A percentile compares a stretch with the other conserved stretches of the same genome.
Evolutionary conservation across 164 flowering plant genomes (phyloP).

Genomic region (Chimonanthus praecox): DNA sequence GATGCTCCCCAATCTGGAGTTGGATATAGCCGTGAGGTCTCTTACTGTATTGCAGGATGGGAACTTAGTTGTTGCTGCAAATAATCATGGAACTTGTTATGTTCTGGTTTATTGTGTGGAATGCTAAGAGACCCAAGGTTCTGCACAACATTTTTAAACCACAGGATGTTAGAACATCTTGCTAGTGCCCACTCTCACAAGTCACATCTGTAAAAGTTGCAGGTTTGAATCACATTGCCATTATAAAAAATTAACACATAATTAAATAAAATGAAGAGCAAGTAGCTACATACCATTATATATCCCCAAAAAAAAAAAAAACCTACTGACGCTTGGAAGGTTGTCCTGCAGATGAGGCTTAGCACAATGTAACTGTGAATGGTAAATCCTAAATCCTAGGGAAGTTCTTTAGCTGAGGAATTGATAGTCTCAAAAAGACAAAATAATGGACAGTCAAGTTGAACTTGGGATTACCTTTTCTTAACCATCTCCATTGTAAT

Average conservation of each 20-base stretch:
- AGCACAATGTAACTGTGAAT: not conserved
- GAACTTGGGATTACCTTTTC: not conserved
- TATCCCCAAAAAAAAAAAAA: too few species aligned
- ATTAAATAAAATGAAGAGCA: too few species aligned
- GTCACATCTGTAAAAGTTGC: too few species aligned
- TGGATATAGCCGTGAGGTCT: slow-evolving; percentile 46
- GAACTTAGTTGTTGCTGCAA: slow-evolving; percentile 96
- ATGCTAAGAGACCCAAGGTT: slow-evolving; percentile 42
- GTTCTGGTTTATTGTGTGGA: slow-evolving; percentile 90
- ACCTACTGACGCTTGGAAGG: not conserved
- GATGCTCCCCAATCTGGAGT: too few species aligned
- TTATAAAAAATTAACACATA: too few species aligned
- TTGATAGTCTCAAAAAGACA: too few species aligned
- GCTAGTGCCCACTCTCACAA: too few species aligned
- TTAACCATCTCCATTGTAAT: not conserved
- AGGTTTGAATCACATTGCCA: too few species aligned
- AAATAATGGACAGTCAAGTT: not conserved
- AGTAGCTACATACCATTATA: too few species aligned
- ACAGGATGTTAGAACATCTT: not conserved
- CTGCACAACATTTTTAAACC: not conserved
- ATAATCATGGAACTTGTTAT: slow-evolving; percentile 89
- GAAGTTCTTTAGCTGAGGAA: not conserved
- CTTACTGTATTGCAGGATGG: slow-evolving; percentile 99
- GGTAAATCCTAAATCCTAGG: not conserved
- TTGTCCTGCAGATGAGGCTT: not conserved